Base-by-base conservation (phyloP, 352 stramenopile genomes). In the Nothophytophthora sp. region DNA sequence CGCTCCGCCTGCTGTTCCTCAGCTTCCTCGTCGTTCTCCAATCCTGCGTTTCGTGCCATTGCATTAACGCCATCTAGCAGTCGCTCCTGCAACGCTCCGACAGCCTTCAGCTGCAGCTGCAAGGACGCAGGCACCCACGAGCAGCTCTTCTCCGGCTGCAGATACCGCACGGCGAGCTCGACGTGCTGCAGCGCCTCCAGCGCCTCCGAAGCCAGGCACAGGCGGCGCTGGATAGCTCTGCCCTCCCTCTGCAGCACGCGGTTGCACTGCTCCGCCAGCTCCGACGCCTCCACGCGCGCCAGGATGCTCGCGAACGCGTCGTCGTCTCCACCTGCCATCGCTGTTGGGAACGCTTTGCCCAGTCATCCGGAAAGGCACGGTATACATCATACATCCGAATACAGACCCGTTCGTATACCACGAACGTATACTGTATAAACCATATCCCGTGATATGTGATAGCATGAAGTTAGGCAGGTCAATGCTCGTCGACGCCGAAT, bases 261-360 rank as follows among this genome's bases (percentile, higher is more conserved):
- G 0, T 44, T 18, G 33, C 69, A 60, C 43, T 70, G 42, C 11
- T 50, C 48, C 4, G 18, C 45, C 33, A 72, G 50, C 36, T 73
- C 57, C 11, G 55, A 39, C 0, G 22, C 49, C 45, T 67, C 35
- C 28, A 70, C 54, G 23, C 49, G 57, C 35, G 43, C 18, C 45
- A 81, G 36, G 24, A 81, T 73, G 37, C 64, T 61, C 37, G 55
- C 67, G 34, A 66, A 79, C 25, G 63, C 52, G 28, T 46, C 52
- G n/a, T 73, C 59, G 15, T 63, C 37, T 6, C 13, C 34, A 41
- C 45, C 34, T 8, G 33, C 22, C 50, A 52, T 55, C 32, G 35
- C 46, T 47, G 41, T 28, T 36, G 16, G 33, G 9, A 18, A 5
- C 22, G 3, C 30, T 24, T 34, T n/a, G n/a, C n/a, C n/a, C n/a